Evolutionary conservation across 208 protist species (phyloP).

Genomic region (Crithidia fasciculata): DNA sequence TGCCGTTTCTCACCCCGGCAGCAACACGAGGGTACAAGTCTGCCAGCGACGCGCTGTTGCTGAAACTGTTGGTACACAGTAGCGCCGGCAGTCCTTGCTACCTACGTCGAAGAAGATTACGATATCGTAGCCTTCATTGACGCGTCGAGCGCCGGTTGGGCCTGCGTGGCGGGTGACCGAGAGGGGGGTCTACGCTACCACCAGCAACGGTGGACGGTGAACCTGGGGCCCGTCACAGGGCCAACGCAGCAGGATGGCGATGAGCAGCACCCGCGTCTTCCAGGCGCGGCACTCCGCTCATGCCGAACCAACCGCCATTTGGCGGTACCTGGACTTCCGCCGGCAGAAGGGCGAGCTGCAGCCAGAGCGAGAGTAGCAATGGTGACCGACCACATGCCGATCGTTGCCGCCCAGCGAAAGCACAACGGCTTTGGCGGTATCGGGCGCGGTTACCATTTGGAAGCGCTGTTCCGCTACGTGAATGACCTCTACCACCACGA

Average conservation of each 20-base stretch:
- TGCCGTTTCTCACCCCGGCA: conserved; percentile 6
- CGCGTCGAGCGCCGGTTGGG: conserved; percentile 4
- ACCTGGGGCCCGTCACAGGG: conserved; percentile 2
- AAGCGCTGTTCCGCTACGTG: conserved; percentile 4
- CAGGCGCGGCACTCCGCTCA: conserved; percentile 1
- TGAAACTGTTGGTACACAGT: conserved; percentile 2
- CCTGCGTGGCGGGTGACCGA: neutral
- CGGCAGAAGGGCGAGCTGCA: neutral
- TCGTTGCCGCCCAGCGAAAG: conserved; percentile 3
- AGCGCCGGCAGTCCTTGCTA: neutral
- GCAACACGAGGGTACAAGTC: neutral
- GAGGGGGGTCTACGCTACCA: neutral
- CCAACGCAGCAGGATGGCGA: neutral
- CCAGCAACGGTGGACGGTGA: conserved; percentile 9
- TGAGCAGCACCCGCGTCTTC: neutral
- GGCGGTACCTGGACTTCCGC: conserved; percentile 1
- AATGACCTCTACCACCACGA: conserved; percentile 1
- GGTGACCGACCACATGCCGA: conserved; percentile 7
- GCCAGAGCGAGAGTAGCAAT: neutral
- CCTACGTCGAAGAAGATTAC: neutral
- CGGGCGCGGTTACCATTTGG: conserved; percentile 4
- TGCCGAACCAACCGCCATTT: neutral
- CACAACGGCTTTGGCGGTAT: conserved; percentile 3
- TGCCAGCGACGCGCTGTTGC: neutral
- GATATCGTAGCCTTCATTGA: neutral